Conservation (phyloP, 768 basidiomycete genomes). For the Mycena maculata region DNA sequence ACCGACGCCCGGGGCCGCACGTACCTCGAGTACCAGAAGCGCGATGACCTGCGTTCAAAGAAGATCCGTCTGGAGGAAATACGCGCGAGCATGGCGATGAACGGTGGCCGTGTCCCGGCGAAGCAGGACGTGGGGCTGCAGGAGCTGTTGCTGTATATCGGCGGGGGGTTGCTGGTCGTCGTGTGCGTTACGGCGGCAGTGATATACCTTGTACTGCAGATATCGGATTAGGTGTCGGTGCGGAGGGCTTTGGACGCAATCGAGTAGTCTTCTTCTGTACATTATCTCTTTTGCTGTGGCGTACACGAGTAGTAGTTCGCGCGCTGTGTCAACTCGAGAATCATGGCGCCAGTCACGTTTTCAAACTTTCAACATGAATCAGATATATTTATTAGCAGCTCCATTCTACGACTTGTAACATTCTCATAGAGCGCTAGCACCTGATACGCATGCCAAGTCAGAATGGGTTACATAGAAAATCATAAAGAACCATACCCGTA, state of each 20-base stretch:
- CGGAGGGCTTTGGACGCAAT: too few species aligned
- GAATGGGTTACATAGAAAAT: constrained; percentile 1
- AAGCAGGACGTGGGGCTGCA: neutral
- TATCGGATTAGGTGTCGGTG: constrained; percentile 21
- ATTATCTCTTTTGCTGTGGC: too few species aligned
- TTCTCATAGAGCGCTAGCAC: constrained; percentile 34
- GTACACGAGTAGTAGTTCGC: too few species aligned
- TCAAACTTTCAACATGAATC: too few species aligned
- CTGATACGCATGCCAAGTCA: constrained; percentile 20
- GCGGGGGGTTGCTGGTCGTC: neutral
- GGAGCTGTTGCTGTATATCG: constrained; percentile 4
- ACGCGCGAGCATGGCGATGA: neutral
- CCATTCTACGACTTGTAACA: constrained; percentile 14
- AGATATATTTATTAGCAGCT: constrained; percentile 18
- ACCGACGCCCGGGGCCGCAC: constrained; percentile 69
- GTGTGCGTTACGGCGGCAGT: neutral
- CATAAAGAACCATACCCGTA: constrained; percentile 69
- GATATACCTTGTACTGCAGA: constrained; percentile 10
- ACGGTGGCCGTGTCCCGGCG: neutral
- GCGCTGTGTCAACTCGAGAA: too few species aligned
- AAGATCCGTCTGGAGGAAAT: constrained; percentile 47
- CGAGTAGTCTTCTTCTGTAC: too few species aligned
- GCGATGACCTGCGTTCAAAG: constrained; percentile 48
- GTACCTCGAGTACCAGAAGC: constrained; percentile 56
- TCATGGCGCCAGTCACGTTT: too few species aligned